A percentile compares a stretch with the other conserved stretches of the same genome.
Evolutionary conservation across 2,329 filamentous ascomycete genomes (phyloP).

Genomic region (Graphilbum fragrans): DNA sequence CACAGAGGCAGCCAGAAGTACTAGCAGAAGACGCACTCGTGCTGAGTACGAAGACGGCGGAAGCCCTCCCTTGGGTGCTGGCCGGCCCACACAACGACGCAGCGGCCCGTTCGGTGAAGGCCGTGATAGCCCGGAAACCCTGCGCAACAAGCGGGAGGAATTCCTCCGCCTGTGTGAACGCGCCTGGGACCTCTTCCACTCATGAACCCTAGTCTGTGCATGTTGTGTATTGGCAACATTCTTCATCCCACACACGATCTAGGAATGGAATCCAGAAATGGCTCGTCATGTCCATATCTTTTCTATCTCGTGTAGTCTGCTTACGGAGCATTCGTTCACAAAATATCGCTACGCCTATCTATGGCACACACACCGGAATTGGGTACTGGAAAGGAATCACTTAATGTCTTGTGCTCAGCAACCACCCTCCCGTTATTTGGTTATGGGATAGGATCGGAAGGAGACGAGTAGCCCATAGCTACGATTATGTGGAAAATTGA

Average conservation of each 20-base stretch:
- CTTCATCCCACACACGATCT: too few species aligned
- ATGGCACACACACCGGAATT: not conserved
- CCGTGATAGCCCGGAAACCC: constrained; percentile 71
- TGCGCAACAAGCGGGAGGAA: constrained; percentile 80
- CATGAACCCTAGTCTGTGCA: constrained; percentile 36
- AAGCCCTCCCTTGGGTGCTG: constrained; percentile 71
- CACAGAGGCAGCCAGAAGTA: constrained; percentile 40
- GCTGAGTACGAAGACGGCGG: constrained; percentile 91
- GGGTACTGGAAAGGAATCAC: constrained; percentile 5
- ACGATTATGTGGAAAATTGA: too few species aligned
- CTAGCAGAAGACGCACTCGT: constrained; percentile 61
- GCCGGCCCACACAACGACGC: constrained; percentile 47
- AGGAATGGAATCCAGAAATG: too few species aligned
- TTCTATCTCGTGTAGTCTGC: not conserved
- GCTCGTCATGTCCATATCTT: not conserved
- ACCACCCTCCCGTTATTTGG: not conserved
- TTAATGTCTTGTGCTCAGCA: constrained; percentile 5
- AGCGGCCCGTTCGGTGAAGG: constrained; percentile 69
- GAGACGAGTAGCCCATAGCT: not conserved
- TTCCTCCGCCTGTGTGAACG: constrained; percentile 77
- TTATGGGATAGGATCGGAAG: not conserved
- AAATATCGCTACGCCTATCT: constrained; percentile 1
- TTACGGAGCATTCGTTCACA: not conserved
- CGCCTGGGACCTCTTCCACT: constrained; percentile 97
- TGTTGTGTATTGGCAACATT: too few species aligned